Evolutionary conservation across 257 asterid species (phyloP).

Genomic region (Euphrasia confusa): DNA sequence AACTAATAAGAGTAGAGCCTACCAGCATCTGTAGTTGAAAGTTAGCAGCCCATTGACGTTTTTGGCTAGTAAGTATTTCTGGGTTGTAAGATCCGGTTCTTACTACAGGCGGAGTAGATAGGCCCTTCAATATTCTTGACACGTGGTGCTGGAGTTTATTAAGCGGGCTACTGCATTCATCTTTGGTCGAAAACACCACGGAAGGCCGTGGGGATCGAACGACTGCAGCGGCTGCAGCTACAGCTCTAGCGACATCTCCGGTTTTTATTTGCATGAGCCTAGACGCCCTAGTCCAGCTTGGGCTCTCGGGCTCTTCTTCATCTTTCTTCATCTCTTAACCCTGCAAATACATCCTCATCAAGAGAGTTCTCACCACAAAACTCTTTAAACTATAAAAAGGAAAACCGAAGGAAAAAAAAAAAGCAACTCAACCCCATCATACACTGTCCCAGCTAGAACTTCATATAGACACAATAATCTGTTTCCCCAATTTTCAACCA

Average conservation of each 20-base stretch:
- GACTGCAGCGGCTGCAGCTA: conserved; percentile 94
- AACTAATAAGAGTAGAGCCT: conserved; percentile 32
- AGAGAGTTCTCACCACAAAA: neutral
- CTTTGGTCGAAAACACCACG: conserved; percentile 81
- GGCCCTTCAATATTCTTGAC: conserved; percentile 77
- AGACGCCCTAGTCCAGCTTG: conserved; percentile 74
- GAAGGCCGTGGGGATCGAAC: conserved; percentile 84
- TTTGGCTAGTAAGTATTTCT: conserved; percentile 90
- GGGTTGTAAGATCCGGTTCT: conserved; percentile 82
- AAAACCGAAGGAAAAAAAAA: neutral
- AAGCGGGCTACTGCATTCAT: conserved; percentile 61
- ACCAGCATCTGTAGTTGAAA: conserved; percentile 93
- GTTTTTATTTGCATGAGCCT: conserved; percentile 64
- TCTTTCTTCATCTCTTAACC: conserved; percentile 59
- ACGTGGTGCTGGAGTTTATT: conserved; percentile 81
- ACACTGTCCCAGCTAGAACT: too few relatives aligned
- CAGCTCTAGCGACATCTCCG: conserved; percentile 95
- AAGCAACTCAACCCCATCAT: too few relatives aligned
- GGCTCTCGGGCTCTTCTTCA: conserved; percentile 65
- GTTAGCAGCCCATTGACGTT: conserved; percentile 99
- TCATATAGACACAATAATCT: conserved; percentile 2
- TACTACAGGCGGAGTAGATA: conserved; percentile 75
- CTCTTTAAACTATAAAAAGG: too few relatives aligned
- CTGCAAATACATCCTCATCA: conserved; percentile 27
- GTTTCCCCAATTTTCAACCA: conserved; percentile 6